Evolutionary conservation across 345 rosid genomes (phyloP).

Genomic region (Acer yangbiense): DNA sequence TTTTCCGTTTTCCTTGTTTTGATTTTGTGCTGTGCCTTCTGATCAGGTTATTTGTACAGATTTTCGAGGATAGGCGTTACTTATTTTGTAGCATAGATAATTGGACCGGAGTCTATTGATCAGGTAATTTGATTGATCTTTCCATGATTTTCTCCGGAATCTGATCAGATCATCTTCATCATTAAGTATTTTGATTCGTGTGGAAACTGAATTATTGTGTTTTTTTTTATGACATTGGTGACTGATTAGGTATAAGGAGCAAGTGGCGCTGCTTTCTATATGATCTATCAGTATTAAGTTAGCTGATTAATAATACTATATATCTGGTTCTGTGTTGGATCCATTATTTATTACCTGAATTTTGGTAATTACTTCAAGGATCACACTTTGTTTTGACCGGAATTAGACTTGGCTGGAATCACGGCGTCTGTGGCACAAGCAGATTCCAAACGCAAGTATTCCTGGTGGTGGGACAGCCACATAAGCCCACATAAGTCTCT

Average conservation of each 20-base stretch:
- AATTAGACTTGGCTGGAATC: slow-evolving; percentile 27
- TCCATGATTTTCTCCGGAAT: slow-evolving; percentile 2
- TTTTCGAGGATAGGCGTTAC: slow-evolving; percentile 18
- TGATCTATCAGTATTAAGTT: slow-evolving; percentile 3
- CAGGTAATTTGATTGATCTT: slow-evolving; percentile 40
- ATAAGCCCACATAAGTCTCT: slow-evolving; percentile 46
- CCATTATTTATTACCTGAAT: slow-evolving; percentile 6
- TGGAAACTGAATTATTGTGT: slow-evolving; percentile 17
- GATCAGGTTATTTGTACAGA: slow-evolving; percentile 30
- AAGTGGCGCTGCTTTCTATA: slow-evolving; percentile 4
- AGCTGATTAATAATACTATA: slow-evolving; percentile 9
- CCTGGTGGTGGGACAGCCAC: slow-evolving; percentile 99
- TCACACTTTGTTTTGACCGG: neutral
- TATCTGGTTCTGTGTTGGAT: slow-evolving; percentile 16
- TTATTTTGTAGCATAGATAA: neutral
- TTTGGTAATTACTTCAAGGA: slow-evolving; percentile 3
- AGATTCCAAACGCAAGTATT: slow-evolving; percentile 65
- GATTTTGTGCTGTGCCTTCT: slow-evolving; percentile 10
- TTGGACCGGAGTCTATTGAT: slow-evolving; percentile 33
- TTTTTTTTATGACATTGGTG: slow-evolving; percentile 19
- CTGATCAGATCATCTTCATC: slow-evolving; percentile 21
- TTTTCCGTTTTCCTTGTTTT: neutral
- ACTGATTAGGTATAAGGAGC: slow-evolving; percentile 19
- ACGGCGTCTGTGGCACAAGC: slow-evolving; percentile 51
- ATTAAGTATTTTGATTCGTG: neutral